Percentiles rank a stretch among this genome's conserved stretches.
Conservation (phyloP, 306 rosid genomes). For the Fragaria vesca region DNA sequence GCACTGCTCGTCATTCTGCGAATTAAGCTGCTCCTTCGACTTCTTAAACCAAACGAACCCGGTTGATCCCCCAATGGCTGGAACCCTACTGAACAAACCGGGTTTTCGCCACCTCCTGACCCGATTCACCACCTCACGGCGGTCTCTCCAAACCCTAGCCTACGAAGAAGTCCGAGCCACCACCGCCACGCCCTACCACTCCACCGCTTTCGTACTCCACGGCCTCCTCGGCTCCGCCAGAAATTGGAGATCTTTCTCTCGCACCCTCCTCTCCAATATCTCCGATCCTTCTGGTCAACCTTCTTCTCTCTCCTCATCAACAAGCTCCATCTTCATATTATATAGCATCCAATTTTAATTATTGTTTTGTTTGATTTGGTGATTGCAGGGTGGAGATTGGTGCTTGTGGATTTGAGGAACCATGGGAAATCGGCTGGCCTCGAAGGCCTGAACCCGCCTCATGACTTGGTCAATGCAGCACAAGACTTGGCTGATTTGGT, state of each 20-base stretch:
- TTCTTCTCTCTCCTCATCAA: conserved; percentile 12
- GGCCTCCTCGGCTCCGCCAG: conserved; percentile 80
- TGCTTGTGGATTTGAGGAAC: conserved; percentile 83
- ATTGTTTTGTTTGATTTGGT: background rate
- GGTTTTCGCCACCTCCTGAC: conserved; percentile 26
- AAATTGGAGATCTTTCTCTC: conserved; percentile 87
- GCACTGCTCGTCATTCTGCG: background rate
- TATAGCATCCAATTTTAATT: background rate
- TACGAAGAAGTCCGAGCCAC: conserved; percentile 67
- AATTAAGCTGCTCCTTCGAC: background rate
- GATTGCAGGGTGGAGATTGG: conserved; percentile 63
- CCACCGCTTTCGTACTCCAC: conserved; percentile 76
- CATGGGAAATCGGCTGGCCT: conserved; percentile 71
- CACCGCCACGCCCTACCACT: conserved; percentile 51
- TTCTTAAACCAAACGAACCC: background rate
- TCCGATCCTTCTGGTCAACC: conserved; percentile 50
- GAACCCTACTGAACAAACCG: conserved; percentile 37
- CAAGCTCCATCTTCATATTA: background rate
- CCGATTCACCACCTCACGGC: conserved; percentile 48
- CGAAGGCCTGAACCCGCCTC: conserved; percentile 59
- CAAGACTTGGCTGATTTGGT: conserved; percentile 79
- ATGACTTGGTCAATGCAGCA: conserved; percentile 64
- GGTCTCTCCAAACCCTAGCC: conserved; percentile 58
- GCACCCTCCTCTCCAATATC: conserved; percentile 56
- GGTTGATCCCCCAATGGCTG: conserved; percentile 42